Conservation (phyloP, 164 flowering plant species). For the Malania oleifera region DNA sequence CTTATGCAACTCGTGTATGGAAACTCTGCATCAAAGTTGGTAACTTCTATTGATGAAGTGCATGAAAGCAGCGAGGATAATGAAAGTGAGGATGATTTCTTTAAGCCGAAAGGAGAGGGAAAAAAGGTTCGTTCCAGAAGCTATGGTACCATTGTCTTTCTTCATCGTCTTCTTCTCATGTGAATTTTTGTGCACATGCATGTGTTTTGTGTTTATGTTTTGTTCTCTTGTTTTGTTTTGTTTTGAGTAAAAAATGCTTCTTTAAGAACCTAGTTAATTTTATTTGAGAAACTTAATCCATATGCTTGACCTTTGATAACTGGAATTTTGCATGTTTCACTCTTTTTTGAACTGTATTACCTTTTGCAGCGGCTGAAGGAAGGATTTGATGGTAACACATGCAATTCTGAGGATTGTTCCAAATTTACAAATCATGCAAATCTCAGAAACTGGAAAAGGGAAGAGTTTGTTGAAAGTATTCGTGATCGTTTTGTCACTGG, state of each 20-base stretch:
- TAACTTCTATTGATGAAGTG: constrained; percentile 21
- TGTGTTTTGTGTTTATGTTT: no score
- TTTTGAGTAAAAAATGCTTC: background rate
- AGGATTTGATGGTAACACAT: constrained; percentile 29
- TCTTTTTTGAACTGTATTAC: background rate
- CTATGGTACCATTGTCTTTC: constrained; percentile 1
- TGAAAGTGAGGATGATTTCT: constrained; percentile 71
- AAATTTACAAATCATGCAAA: constrained; percentile 32
- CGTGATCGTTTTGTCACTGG: constrained; percentile 91
- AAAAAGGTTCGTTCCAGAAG: constrained; percentile 42
- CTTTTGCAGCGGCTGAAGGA: constrained; percentile 40
- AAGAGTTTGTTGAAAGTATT: constrained; percentile 48
- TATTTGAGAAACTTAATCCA: background rate
- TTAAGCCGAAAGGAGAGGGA: constrained; percentile 72
- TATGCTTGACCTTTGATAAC: background rate
- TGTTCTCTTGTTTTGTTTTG: no score
- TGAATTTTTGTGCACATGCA: no score
- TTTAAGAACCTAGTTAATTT: background rate
- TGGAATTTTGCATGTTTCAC: background rate
- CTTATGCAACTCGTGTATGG: constrained; percentile 94
- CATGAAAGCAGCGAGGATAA: constrained; percentile 47
- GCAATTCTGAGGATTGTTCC: constrained; percentile 68
- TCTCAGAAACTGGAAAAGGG: constrained; percentile 53
- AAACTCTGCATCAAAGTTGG: constrained; percentile 25
- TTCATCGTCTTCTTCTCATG: no score